Evolutionary conservation across 2,329 filamentous ascomycete genomes (phyloP).

Genomic region (Sporothrix humicola): DNA sequence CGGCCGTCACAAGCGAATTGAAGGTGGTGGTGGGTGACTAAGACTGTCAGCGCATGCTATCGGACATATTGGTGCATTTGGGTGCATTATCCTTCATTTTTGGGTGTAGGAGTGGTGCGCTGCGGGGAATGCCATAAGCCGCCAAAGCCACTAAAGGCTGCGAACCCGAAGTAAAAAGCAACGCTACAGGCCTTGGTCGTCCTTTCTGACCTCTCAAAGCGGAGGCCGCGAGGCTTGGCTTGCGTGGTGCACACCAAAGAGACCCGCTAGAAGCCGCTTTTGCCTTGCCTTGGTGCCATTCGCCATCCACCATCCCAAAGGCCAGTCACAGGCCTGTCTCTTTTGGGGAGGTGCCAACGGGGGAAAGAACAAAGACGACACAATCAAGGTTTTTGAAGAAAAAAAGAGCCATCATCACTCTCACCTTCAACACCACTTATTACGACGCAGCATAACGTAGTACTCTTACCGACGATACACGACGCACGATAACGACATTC

Average conservation of each 20-base stretch:
- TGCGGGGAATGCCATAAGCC: neutral
- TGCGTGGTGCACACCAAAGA: neutral
- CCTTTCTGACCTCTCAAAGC: neutral
- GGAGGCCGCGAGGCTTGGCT: conserved; percentile 5
- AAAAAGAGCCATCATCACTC: neutral
- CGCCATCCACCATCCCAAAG: no score
- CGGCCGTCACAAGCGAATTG: neutral
- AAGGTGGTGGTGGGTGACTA: neutral
- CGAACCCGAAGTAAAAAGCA: neutral
- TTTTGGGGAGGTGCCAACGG: conserved; percentile 26
- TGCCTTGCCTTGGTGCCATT: neutral
- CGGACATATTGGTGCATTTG: neutral
- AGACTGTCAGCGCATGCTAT: neutral
- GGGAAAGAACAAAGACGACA: conserved; percentile 12
- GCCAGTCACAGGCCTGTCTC: neutral
- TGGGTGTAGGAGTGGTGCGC: neutral
- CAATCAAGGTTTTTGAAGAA: neutral
- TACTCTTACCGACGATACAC: neutral
- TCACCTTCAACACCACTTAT: neutral
- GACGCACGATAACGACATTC: neutral
- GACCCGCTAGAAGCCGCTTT: conserved; percentile 25
- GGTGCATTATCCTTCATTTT: neutral
- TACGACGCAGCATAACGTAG: neutral
- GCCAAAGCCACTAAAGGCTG: neutral
- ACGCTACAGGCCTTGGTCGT: conserved; percentile 19